phyloP scores from a whole-genome alignment of 2,329 filamentous ascomycete genomes.

The Venturia effusa region DNA sequence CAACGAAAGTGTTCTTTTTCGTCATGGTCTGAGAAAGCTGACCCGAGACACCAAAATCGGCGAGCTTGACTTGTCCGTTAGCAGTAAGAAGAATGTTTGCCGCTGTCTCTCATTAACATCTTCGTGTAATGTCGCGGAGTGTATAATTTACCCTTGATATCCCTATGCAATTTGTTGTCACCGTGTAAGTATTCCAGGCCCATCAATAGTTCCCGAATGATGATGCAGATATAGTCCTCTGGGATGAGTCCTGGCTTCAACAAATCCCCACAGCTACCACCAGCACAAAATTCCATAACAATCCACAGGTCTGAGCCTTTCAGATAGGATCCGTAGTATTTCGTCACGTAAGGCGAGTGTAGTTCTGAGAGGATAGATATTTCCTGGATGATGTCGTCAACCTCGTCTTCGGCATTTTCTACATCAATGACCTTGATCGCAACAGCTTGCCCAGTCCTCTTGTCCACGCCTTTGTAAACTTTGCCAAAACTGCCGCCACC shows the following conservation, averaged over 20 bases:
- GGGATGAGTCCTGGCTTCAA: conserved; percentile 87
- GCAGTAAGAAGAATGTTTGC: conserved; percentile 84
- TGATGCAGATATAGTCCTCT: conserved; percentile 96
- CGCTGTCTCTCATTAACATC: conserved; percentile 40
- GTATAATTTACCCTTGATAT: conserved; percentile 70
- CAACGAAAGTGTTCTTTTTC: conserved; percentile 98
- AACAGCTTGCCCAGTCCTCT: conserved; percentile 82
- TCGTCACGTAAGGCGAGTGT: conserved; percentile 91
- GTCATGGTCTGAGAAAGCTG: conserved; percentile 97
- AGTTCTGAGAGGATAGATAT: conserved; percentile 95
- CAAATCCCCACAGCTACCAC: conserved; percentile 88
- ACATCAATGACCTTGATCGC: conserved; percentile 99
- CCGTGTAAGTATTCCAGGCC: conserved; percentile 87
- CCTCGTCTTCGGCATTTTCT: conserved; percentile 96
- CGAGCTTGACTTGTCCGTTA: conserved; percentile 91
- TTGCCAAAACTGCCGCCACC: conserved; percentile 97
- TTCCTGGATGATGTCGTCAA: conserved; percentile 98
- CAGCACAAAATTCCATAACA: conserved; percentile 98
- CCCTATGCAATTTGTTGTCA: conserved; percentile 91
- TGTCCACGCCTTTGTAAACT: conserved; percentile 97
- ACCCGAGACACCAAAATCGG: conserved; percentile 93
- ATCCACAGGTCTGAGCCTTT: conserved; percentile 98
- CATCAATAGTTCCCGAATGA: conserved; percentile 77
- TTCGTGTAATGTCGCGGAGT: neutral
- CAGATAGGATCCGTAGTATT: conserved; percentile 94